Evolutionary conservation across 192 early-diverging fungal genomes (phyloP), one percentile per base, ranked within the genome.

Genomic region (Funneliformis geosporum): DNA sequence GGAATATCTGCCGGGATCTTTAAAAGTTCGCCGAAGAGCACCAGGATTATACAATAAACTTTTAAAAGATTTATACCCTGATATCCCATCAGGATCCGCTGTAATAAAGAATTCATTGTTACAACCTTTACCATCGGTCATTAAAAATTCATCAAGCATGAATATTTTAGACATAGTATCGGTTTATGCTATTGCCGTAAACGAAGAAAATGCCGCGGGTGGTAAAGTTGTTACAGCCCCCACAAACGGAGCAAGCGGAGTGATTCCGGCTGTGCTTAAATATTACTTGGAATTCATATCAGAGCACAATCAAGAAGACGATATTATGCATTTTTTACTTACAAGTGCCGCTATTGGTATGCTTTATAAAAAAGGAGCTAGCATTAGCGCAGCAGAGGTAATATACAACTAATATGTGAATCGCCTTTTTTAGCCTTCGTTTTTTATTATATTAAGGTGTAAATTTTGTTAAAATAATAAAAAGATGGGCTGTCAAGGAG

Each of bases 281-380:
- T 98, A 96, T 84, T 95, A 97, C 84, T 87, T 98, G 11, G 95
- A 97, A 82, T 98, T 98, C 83, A 91, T 97, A 77, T 96, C 93
- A n/a, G 90, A 5, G 50, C 50, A 90, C 43, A 91, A 93, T 69
- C 90, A 91, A 9, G 92, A 94, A 80, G 89, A 91, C 10, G 96
- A 97, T 76, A 91, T 96, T 39, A 90, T 96, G 85, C 95, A 97
- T 83, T 97, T 97, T 76, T 81, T 98, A 50, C 89, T 98, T 61
- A 98, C 97, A 0, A 93, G 95, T 1, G 92, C 96, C 0, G 97
- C 97, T 2, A 93, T 98, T 71, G 97, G 97, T 21, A 98, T 98
- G 97, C 86, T 98, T 55, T 98, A 94, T 89, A 98, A 98, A 86
- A 90, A 95, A 60, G 96, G 97, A 7, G 97, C 97, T 0, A 92